Percentiles rank a stretch among this genome's conserved stretches.
These are phyloP conservation scores for Chrysoporthe deuterocubensis DNA, from an alignment of 2,329 filamentous ascomycete species.

Conservation along the genomic window DNA sequence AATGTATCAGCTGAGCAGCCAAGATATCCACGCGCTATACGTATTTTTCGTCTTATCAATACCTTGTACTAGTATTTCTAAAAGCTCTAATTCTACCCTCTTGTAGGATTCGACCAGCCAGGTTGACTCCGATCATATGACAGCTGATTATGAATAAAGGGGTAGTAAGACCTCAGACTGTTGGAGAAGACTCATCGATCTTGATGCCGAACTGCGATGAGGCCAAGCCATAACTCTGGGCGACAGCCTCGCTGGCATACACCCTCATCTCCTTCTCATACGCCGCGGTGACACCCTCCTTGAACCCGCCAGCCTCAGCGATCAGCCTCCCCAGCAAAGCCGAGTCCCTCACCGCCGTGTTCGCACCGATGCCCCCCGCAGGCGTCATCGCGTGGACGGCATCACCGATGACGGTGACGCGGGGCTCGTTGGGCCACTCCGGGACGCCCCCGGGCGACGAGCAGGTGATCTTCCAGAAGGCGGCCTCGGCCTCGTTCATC, in stretches of 20 bases:
- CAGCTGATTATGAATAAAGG: too few relatives aligned
- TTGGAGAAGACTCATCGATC: conserved; percentile 47
- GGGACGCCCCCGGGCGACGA: conserved; percentile 63
- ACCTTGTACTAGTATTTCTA: too few relatives aligned
- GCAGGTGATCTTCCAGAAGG: conserved; percentile 71
- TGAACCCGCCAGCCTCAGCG: conserved; percentile 56
- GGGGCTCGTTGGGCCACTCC: conserved; percentile 60
- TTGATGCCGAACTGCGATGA: conserved; percentile 46
- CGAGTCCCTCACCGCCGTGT: conserved; percentile 60
- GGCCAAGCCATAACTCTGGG: conserved; percentile 55
- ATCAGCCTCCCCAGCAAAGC: conserved; percentile 58
- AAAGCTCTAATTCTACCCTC: too few relatives aligned
- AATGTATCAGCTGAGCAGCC: too few relatives aligned
- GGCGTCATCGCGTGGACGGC: conserved; percentile 64
- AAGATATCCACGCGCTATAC: too few relatives aligned
- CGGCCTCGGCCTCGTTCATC: conserved; percentile 60
- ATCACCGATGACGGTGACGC: conserved; percentile 63
- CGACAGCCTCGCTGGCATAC: conserved; percentile 61
- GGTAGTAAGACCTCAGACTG: conserved; percentile 1
- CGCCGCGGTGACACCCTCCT: conserved; percentile 55
- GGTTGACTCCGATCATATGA: not conserved
- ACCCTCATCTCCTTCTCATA: conserved; percentile 68
- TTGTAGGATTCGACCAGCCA: not conserved
- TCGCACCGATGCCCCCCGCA: conserved; percentile 59
- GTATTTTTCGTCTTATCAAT: too few relatives aligned